Evolutionary conservation across 208 protist species (phyloP).

Genomic region (Porcisia hertigi): DNA sequence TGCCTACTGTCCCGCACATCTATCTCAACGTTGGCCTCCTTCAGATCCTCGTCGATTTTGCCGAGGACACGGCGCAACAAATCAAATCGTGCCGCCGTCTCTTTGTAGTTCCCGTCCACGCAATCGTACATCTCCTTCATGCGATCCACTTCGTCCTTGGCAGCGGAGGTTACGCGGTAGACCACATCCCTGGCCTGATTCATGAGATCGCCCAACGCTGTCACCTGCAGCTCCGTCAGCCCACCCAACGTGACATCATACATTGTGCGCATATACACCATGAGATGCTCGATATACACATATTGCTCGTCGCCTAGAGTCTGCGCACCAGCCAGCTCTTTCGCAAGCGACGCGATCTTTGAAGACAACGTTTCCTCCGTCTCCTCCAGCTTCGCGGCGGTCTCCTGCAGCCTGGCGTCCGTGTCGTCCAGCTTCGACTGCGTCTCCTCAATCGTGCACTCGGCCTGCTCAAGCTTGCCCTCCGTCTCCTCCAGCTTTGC

Average conservation of each 20-base stretch:
- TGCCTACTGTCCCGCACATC: slow-evolving; percentile 20
- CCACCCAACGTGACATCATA: slow-evolving; percentile 35
- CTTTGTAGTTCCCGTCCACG: slow-evolving; percentile 38
- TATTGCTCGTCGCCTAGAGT: slow-evolving; percentile 13
- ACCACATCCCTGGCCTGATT: slow-evolving; percentile 17
- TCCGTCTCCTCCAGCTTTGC: slow-evolving; percentile 21
- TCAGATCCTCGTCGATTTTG: slow-evolving; percentile 60
- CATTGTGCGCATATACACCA: slow-evolving; percentile 18
- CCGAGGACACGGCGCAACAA: slow-evolving; percentile 41
- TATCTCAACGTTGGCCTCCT: slow-evolving; percentile 40
- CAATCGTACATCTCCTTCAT: slow-evolving; percentile 39
- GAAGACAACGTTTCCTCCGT: slow-evolving; percentile 17
- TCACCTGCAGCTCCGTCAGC: slow-evolving; percentile 34
- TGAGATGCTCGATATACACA: slow-evolving; percentile 24
- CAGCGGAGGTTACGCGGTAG: slow-evolving; percentile 17
- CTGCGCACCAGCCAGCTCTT: slow-evolving; percentile 17
- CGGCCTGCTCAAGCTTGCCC: not conserved
- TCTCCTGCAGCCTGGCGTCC: slow-evolving; percentile 34
- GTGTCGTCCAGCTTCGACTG: slow-evolving; percentile 23
- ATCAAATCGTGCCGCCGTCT: slow-evolving; percentile 35
- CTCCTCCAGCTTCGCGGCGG: slow-evolving; percentile 29
- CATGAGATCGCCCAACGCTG: slow-evolving; percentile 37
- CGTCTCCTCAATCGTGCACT: not conserved
- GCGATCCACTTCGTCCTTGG: slow-evolving; percentile 26
- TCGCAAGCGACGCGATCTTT: slow-evolving; percentile 30